A percentile compares a stretch with the other conserved stretches of the same genome.
Conservation (phyloP, 1,284 basidiomycete genomes). For the Stereum hirsutum region DNA sequence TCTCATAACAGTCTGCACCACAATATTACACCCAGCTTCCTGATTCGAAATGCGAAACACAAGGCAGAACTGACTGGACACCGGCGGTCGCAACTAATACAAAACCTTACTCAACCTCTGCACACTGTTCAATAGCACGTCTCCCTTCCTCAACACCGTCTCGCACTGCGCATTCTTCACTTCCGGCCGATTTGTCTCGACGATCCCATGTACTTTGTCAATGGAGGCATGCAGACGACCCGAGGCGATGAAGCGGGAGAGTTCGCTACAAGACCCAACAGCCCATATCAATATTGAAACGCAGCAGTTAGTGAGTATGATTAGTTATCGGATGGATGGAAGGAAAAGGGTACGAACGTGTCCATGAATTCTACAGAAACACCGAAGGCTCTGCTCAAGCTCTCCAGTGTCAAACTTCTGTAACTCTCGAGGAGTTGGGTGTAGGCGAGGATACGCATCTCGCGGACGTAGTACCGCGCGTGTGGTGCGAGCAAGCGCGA, state of each 20-base stretch:
- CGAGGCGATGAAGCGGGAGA: constrained; percentile 88
- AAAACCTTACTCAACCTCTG: constrained; percentile 70
- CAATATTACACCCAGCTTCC: too few species aligned
- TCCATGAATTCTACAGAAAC: constrained; percentile 88
- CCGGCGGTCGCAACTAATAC: constrained; percentile 40
- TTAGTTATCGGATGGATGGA: background rate
- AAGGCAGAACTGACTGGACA: background rate
- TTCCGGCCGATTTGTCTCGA: constrained; percentile 88
- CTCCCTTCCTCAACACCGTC: constrained; percentile 81
- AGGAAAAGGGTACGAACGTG: constrained; percentile 36
- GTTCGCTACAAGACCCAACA: constrained; percentile 46
- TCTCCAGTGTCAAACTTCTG: constrained; percentile 83
- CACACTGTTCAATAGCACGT: constrained; percentile 77
- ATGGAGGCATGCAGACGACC: constrained; percentile 89
- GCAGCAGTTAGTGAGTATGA: background rate
- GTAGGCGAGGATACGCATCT: constrained; percentile 96
- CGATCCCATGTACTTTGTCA: constrained; percentile 90
- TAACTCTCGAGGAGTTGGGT: constrained; percentile 89
- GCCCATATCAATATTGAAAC: too few species aligned
- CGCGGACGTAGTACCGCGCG: constrained; percentile 86
- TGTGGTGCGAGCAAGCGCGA: constrained; percentile 85
- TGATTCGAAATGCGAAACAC: too few species aligned
- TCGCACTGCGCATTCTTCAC: constrained; percentile 89
- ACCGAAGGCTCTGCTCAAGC: constrained; percentile 83
- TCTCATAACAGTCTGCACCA: too few species aligned